Conservation (phyloP, 345 rosid genomes). For the Carallia pectinifolia region DNA sequence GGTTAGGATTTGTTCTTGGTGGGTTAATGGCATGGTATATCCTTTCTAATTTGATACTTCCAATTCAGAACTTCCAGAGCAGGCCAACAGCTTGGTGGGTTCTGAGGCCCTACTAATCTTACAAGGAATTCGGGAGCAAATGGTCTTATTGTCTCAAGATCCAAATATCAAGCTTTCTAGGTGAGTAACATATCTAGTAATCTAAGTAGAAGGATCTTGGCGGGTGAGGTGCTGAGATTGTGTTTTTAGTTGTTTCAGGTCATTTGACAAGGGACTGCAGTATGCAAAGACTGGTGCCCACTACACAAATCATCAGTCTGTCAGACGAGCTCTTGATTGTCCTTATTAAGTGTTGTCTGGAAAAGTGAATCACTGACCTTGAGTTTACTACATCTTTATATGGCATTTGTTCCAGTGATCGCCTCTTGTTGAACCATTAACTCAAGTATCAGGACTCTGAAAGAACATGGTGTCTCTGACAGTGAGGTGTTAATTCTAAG, state of each 20-base stretch:
- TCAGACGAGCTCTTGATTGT: conserved; percentile 72
- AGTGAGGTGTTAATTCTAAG: conserved; percentile 56
- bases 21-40: too few relatives aligned
- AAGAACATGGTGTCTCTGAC: conserved; percentile 53
- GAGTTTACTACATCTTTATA: background rate
- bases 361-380: background rate
- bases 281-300: conserved; percentile 15
- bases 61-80: conserved; percentile 61
- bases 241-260: conserved; percentile 41
- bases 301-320: conserved; percentile 60
- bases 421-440: conserved; percentile 32
- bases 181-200: conserved; percentile 40
- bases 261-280: too few relatives aligned
- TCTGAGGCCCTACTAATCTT: conserved; percentile 75
- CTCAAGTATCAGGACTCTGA: conserved; percentile 56
- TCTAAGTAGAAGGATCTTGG: conserved; percentile 4
- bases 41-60: background rate
- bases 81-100: conserved; percentile 72
- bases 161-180: conserved; percentile 71
- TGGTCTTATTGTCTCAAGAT: conserved; percentile 70
- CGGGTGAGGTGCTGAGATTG: conserved; percentile 8
- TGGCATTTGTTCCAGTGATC: conserved; percentile 13
- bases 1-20: too few relatives aligned
- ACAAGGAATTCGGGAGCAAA: conserved; percentile 72
- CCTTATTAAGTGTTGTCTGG: conserved; percentile 36